These are phyloP conservation scores for Avicennia marina DNA, from an alignment of 257 asterid genomes.

Conservation along the genomic window DNA sequence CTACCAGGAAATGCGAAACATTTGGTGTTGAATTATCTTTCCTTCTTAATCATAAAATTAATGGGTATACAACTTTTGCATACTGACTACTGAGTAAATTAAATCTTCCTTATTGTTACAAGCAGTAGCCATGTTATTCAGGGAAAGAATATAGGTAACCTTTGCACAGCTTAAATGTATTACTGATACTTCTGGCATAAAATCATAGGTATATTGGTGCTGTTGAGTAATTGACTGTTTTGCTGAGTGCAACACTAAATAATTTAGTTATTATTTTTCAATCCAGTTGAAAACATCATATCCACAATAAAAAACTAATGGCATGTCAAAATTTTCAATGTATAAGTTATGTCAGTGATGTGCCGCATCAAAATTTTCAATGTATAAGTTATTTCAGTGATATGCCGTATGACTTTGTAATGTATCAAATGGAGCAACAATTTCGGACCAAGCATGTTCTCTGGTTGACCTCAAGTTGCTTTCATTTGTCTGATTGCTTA, in stretches of 20 bases:
- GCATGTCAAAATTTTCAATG: too few species aligned
- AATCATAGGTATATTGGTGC: background rate
- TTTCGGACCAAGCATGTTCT: background rate
- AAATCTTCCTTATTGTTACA: background rate
- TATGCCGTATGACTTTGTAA: background rate
- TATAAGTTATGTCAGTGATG: too few species aligned
- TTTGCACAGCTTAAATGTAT: background rate
- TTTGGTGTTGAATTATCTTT: background rate
- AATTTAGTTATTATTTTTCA: too few species aligned
- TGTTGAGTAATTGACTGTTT: background rate
- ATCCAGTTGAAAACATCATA: too few species aligned
- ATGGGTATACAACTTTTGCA: background rate
- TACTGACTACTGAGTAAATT: background rate
- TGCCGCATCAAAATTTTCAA: too few species aligned
- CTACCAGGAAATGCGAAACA: too few species aligned
- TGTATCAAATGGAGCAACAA: background rate
- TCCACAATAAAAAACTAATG: too few species aligned
- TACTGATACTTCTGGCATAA: too few species aligned
- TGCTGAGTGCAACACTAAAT: background rate
- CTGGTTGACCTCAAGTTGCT: background rate
- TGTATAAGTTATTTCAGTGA: background rate
- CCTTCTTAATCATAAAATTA: background rate
- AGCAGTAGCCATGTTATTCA: background rate
- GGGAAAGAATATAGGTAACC: background rate
- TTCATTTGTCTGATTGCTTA: background rate